Evolutionary conservation across 441 rosid genomes (phyloP), one percentile per base, ranked within the genome.

Genomic region (Omphalea diandra): DNA sequence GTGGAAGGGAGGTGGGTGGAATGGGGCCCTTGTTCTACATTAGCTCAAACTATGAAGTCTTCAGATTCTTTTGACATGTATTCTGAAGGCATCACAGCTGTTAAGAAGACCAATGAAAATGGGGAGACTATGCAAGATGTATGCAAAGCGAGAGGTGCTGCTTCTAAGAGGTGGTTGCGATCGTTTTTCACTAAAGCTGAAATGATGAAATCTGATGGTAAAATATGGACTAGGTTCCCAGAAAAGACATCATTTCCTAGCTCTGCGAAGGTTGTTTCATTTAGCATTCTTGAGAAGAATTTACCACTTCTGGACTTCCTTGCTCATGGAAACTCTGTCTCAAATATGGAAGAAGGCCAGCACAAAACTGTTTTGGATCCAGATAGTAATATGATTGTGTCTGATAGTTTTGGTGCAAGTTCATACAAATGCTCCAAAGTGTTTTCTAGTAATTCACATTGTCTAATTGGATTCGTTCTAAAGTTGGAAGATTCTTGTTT

Each of bases 191-290:
- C 83, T 58, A 78, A 87, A 77, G 90, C 80, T 68, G 90, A 88
- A 79, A 84, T 88, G 59, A 70, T 78, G 58, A 82, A 84, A 73
- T 83, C 79, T 44, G 87, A 93, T 68, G 96, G 96, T 80, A 72
- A 49, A 36, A 67, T 77, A 9, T 85, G 86, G 86, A 91, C 87
- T n/a, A 87, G 81, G 82, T 87, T 95, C 73, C 98, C 98, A 22
- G 82, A 79, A 65, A 84, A 81, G 80, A 73, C 89, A 69, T 85
- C 88, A 41, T 85, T 84, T 82, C 98, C 99, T 62, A 49, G 69
- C 79, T 84, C 90, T 70, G 97, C 97, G 9, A 83, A 88, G 74
- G 89, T 93, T 79, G 90, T 93, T 84, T 95, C 98, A 17, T 95
- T 93, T 78, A 79, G 82, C 70, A 80, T 95, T 73, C 84, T 88